Evolutionary conservation across 257 asterid species (phyloP).

Genomic region (Linderniella brevidens): DNA sequence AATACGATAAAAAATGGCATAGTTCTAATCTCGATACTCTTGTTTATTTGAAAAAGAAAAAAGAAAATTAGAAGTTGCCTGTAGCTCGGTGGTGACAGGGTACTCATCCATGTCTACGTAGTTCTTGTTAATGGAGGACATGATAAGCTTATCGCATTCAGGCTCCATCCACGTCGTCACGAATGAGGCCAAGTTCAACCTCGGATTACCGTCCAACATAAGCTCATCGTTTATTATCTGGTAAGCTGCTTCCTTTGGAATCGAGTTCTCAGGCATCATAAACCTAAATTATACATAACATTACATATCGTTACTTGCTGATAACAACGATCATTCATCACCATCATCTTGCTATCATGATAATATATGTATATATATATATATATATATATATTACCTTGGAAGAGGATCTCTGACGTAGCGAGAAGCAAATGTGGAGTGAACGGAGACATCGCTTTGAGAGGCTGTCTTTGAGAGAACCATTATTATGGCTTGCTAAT

Average conservation of each 20-base stretch:
- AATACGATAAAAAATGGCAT: too few species aligned
- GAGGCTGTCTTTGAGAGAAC: slow-evolving; percentile 55
- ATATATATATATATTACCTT: slow-evolving; percentile 17
- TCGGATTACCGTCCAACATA: slow-evolving; percentile 88
- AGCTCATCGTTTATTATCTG: slow-evolving; percentile 93
- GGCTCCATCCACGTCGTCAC: slow-evolving; percentile 99
- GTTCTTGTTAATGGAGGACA: slow-evolving; percentile 63
- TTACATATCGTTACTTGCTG: neutral
- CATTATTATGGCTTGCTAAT: slow-evolving; percentile 20
- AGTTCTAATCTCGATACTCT: too few species aligned
- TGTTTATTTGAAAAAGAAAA: neutral
- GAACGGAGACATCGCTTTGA: slow-evolving; percentile 39
- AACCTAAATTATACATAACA: slow-evolving; percentile 20
- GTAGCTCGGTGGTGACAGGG: slow-evolving; percentile 86
- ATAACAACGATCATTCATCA: neutral
- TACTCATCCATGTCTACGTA: slow-evolving; percentile 97
- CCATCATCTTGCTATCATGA: too few species aligned
- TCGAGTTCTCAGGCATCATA: slow-evolving; percentile 63
- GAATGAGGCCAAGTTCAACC: slow-evolving; percentile 79
- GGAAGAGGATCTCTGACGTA: slow-evolving; percentile 65
- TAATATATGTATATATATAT: too few species aligned
- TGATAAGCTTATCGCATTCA: slow-evolving; percentile 75
- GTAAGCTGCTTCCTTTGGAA: slow-evolving; percentile 87
- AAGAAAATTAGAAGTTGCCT: slow-evolving; percentile 21
- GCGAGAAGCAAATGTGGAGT: slow-evolving; percentile 78